A percentile compares a stretch with the other conserved stretches of the same genome.
These are phyloP conservation scores for Saturnispora kantuleensis DNA, from an alignment of 805 yeast genomes.

Conservation along the genomic window DNA sequence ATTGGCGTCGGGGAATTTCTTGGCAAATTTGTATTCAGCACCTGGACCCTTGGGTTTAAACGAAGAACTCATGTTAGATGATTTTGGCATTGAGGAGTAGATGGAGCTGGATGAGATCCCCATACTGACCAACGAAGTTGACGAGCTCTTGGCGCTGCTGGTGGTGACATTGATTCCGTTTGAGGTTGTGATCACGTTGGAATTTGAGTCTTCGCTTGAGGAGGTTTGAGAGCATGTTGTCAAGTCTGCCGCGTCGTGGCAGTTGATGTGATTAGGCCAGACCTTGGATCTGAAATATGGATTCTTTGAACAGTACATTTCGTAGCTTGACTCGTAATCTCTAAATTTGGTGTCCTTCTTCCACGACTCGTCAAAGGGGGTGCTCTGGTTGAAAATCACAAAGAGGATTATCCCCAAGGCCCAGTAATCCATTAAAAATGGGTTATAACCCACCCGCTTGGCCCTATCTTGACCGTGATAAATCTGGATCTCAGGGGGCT, in stretches of 20 bases:
- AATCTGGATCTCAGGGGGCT: constrained; percentile 70
- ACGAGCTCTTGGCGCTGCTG: background rate
- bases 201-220: background rate
- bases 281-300: constrained; percentile 32
- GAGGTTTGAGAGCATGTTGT: background rate
- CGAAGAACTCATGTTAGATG: background rate
- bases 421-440: constrained; percentile 69
- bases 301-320: constrained; percentile 26
- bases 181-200: background rate
- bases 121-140: constrained; percentile 3
- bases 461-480: constrained; percentile 31
- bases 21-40: constrained; percentile 59
- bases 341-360: constrained; percentile 38
- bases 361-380: constrained; percentile 52
- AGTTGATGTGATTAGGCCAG: constrained; percentile 3
- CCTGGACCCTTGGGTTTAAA: constrained; percentile 48
- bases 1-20: constrained; percentile 48
- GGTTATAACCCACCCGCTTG: constrained; percentile 37
- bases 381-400: constrained; percentile 46
- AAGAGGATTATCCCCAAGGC: constrained; percentile 64
- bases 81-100: constrained; percentile 1
- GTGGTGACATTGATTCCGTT: background rate
- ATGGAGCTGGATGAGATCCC: constrained; percentile 8
- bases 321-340: constrained; percentile 38
- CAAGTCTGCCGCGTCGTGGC: background rate